Percentiles rank a stretch among this genome's conserved stretches.
These are phyloP conservation scores for Saraca asoca DNA, from an alignment of 331 rosid species.

Conservation along the genomic window DNA sequence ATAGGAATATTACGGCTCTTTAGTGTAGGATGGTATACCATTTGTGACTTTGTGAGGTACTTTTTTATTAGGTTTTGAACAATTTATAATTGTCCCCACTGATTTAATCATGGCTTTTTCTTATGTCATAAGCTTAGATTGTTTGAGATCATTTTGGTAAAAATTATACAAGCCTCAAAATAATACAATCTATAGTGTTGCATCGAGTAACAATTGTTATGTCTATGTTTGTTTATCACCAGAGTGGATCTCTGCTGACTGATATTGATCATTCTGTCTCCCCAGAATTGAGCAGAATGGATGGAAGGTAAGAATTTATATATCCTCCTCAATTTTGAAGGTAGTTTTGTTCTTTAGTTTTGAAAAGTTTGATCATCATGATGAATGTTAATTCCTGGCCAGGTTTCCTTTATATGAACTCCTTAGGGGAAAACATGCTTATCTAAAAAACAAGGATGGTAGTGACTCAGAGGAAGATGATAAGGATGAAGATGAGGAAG, in stretches of 20 bases:
- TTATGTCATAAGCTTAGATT: background rate
- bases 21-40: background rate
- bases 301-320: conserved; percentile 46
- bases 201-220: conserved; percentile 21
- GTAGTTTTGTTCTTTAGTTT: background rate
- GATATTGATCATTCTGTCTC: conserved; percentile 27
- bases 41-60: background rate
- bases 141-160: conserved; percentile 8
- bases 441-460: conserved; percentile 51
- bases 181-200: conserved; percentile 12
- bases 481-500: conserved; percentile 48
- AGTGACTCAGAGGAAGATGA: conserved; percentile 64
- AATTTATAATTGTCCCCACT: background rate
- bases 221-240: conserved; percentile 13
- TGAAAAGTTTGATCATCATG: conserved; percentile 15
- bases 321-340: background rate
- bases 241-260: conserved; percentile 51
- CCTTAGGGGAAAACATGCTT: conserved; percentile 29
- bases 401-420: conserved; percentile 69
- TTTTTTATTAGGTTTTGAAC: background rate
- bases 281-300: conserved; percentile 38
- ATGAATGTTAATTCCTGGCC: conserved; percentile 21
- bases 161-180: background rate
- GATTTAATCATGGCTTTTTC: background rate
- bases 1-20: background rate